Base-by-base conservation (phyloP, 352 stramenopile genomes). In the Phytopythium cucurbitacearum region DNA sequence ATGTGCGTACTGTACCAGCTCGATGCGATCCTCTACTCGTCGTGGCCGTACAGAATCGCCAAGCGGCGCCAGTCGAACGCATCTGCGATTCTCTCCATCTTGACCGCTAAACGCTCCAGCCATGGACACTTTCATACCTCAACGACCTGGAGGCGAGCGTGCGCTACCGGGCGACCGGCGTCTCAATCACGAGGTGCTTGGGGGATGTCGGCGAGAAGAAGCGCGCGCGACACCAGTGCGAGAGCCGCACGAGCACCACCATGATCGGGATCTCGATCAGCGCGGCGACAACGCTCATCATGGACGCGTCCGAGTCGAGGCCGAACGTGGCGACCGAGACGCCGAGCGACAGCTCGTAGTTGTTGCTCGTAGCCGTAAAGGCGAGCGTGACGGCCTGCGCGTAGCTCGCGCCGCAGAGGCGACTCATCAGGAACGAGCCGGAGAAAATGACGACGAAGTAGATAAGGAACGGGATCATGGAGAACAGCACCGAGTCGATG, bases 331-430 rank as follows among this genome's bases (percentile, higher is more conserved):
- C 68, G 4, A 91, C 76, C 2, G 80, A 76, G 37, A 90, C 69
- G 5, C 76, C 83, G 33, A 89, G 62, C 34, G 78, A 84, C 42
- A 93, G 57, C 56, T 91, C 83, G 59, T 89, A 94, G 63, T 91
- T 91, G 75, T 91, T 94, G 63, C 79, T 91, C n/a, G 76, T 84
- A n/a, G 79, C 78, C 36, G 85, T 91, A 58, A 94, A 88, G 28
- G 76, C 69, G 7, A 87, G 65, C 33, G 72, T 72, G 10, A 67
- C 61, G 46, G 67, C 65, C 57, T 82, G 76, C 7, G 59, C 34
- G 61, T 86, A 84, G 4, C 56, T 69, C n/a, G 63, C 71, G 11
- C 69, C 73, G 50, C 40, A 55, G 32, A 62, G 39, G 37, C 56
- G 48, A 38, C 73, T 73, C 53, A 82, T 54, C 38, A 50, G 42